Evolutionary conservation across 2,329 filamentous ascomycete species (phyloP).

Genomic region (Hymenoscyphus occultus): DNA sequence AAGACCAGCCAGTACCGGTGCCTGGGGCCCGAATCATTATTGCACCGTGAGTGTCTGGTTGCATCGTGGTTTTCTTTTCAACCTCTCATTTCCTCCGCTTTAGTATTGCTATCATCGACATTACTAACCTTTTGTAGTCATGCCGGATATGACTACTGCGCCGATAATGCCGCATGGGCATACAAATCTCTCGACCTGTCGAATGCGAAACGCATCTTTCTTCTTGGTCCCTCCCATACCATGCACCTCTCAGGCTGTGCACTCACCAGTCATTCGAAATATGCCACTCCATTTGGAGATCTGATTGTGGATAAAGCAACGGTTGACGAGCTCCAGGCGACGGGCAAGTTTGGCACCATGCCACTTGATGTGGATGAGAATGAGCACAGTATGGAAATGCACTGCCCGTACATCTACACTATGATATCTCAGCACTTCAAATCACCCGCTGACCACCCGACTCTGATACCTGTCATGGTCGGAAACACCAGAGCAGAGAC

Average conservation of each 20-base stretch:
- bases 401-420: constrained; percentile 89
- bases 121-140: constrained; percentile 57
- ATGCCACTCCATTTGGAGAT: constrained; percentile 72
- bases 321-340: constrained; percentile 49
- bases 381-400: constrained; percentile 96
- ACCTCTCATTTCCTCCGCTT: not conserved
- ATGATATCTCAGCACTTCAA: constrained; percentile 55
- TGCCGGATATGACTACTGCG: constrained; percentile 90
- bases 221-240: constrained; percentile 91
- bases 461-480: constrained; percentile 80
- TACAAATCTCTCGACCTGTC: constrained; percentile 86
- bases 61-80: not conserved
- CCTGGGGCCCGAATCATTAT: constrained; percentile 80
- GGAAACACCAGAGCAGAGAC: constrained; percentile 66
- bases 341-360: constrained; percentile 63
- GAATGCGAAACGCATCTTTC: constrained; percentile 80
- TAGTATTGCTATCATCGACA: not conserved
- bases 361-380: constrained; percentile 64
- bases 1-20: constrained; percentile 62
- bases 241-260: constrained; percentile 76
- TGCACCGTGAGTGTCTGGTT: constrained; percentile 68
- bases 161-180: constrained; percentile 87
- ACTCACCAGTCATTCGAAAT: constrained; percentile 67
- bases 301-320: constrained; percentile 61
- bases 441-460: constrained; percentile 58